Base-by-base conservation (phyloP, 1,139 yeast genomes). In the Saccharomyces pastorianus region DNA sequence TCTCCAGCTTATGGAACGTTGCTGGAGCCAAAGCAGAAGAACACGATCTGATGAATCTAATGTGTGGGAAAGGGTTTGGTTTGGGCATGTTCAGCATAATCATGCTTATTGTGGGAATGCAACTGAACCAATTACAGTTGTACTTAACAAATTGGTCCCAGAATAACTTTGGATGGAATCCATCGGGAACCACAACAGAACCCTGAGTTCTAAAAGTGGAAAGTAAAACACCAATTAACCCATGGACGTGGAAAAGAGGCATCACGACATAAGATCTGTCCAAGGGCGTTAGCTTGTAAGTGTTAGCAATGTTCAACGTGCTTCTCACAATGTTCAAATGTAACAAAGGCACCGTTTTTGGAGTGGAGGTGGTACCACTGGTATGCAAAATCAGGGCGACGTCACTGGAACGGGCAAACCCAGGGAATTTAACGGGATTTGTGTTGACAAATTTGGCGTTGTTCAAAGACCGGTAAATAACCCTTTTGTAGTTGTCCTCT, bases 181-280 rank as follows among this genome's bases (percentile, higher is more conserved):
- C 73, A 14, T 76, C 65, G 25, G 88, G 86, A 26, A 84, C 73
- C 17, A 84, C 76, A 2, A 76, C 84, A 0, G 81, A 66, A 32
- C 88, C 87, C n/a, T 82, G 82, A 0, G 83, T 73, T 23, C 79
- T 76, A 51, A 84, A 71, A 0, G 88, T 81, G 1, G 85, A 80
- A 49, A 84, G 62, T 29, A 83, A 69, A 0, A 84, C 86, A 54
- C 85, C 84, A 56, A 83, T 76, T 50, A 84, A 71, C 0, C 89
- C 89, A 64, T 84, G 89, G 34, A 84, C 88, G 63, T 84, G 89
- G 75, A 84, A 84, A 46, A 84, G 70, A 1, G 89, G 89, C 89
- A 84, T 84, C 38, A 84, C 88, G 44, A 84, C 70, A 61, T 82
- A 82, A 3, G 84, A 74, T 25, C 77, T 66, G 64, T 84, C 89